A percentile compares a stretch with the other conserved stretches of the same genome.
phyloP scores from a whole-genome alignment of 305 asterid genomes.

The Fraxinus xanthoxyloides region DNA sequence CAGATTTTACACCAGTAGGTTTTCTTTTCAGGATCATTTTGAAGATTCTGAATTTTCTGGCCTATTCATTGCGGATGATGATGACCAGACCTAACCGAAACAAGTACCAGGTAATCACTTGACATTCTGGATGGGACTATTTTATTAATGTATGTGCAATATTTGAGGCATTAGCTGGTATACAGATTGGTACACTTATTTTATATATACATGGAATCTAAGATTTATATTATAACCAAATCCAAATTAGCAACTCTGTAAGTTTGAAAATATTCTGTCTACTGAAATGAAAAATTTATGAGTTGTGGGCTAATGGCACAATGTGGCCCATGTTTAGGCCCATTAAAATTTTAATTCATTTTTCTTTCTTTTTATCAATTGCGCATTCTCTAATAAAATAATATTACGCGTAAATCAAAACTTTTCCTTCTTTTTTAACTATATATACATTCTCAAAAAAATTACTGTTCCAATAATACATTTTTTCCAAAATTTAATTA shows the following conservation, averaged over 20 bases:
- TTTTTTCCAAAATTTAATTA: no score
- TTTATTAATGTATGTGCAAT: constrained; percentile 3
- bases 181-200: not conserved
- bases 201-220: not conserved
- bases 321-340: not conserved
- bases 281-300: not conserved
- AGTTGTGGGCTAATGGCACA: not conserved
- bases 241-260: not conserved
- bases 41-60: constrained; percentile 71
- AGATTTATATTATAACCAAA: not conserved
- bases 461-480: no score
- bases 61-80: constrained; percentile 62
- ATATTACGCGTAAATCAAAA: no score
- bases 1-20: constrained; percentile 38
- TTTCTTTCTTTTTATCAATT: no score
- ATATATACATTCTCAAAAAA: no score
- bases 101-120: constrained; percentile 59
- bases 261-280: not conserved
- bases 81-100: no score
- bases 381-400: no score
- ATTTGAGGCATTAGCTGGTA: not conserved
- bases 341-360: no score
- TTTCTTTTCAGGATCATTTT: constrained; percentile 67
- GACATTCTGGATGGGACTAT: constrained; percentile 11
- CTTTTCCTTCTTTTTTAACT: no score